Conservation (phyloP, 768 basidiomycete species). For the Suillus luteus region DNA sequence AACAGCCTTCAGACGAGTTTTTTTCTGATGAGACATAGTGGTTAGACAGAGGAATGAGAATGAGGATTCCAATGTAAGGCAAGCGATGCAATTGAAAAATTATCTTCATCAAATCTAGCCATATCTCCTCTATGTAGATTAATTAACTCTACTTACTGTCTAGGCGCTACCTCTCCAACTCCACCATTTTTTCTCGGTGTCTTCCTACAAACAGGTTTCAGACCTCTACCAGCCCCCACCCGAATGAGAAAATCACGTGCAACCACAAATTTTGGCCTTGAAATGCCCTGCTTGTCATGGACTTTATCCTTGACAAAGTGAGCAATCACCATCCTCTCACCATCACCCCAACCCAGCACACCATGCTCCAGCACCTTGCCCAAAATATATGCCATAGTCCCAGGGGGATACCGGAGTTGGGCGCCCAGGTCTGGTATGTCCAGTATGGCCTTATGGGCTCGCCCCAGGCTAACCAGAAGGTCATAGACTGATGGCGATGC, state of each 20-base stretch:
- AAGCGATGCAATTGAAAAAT: background rate
- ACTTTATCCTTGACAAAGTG: constrained; percentile 8
- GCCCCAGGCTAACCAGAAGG: constrained; percentile 9
- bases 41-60: too few relatives aligned
- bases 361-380: constrained; percentile 5
- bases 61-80: background rate
- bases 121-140: background rate
- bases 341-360: background rate
- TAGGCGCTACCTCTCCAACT: background rate
- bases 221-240: constrained; percentile 5
- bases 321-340: background rate
- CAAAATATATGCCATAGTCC: constrained; percentile 4
- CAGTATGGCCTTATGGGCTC: background rate
- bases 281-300: background rate
- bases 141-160: background rate
- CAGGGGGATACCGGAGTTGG: constrained; percentile 2
- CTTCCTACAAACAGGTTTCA: background rate
- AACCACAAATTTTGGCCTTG: too few relatives aligned
- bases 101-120: background rate
- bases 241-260: background rate
- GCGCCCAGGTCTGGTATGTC: constrained; percentile 5
- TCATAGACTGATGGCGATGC: constrained; percentile 1
- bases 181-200: background rate
- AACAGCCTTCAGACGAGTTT: background rate
- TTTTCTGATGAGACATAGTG: constrained; percentile 1